Evolutionary conservation across 1,139 yeast species (phyloP).

Genomic region (Suhomyces anneliseae): DNA sequence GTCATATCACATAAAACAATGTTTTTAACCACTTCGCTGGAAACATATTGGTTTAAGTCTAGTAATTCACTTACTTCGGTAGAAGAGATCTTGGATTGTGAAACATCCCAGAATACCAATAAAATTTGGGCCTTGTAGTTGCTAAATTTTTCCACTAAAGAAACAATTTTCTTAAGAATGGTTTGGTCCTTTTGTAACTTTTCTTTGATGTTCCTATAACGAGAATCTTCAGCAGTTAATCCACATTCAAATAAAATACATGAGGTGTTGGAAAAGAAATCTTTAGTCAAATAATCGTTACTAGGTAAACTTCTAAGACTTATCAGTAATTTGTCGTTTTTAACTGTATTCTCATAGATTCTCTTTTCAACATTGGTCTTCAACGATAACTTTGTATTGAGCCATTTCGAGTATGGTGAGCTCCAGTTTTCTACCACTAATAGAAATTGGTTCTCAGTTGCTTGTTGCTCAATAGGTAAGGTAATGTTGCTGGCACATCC

Average conservation of each 20-base stretch:
- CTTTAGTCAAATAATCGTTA: conserved; percentile 32
- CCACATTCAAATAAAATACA: conserved; percentile 52
- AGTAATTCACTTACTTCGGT: conserved; percentile 21
- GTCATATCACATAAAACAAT: conserved; percentile 41
- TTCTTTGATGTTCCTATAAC: conserved; percentile 19
- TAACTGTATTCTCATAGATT: conserved; percentile 28
- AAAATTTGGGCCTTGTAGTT: conserved; percentile 37
- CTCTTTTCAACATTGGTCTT: conserved; percentile 26
- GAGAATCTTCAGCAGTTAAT: conserved; percentile 20
- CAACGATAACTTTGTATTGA: conserved; percentile 40
- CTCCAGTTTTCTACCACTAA: conserved; percentile 49
- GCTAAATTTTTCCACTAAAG: conserved; percentile 37
- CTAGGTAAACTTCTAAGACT: conserved; percentile 41
- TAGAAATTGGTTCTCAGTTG: conserved; percentile 30
- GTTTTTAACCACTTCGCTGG: conserved; percentile 18
- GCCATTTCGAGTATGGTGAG: conserved; percentile 46
- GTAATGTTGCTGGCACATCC: conserved; percentile 26
- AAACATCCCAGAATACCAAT: conserved; percentile 41
- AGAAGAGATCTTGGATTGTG: conserved; percentile 18
- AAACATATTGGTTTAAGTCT: conserved; percentile 14
- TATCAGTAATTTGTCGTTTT: conserved; percentile 25
- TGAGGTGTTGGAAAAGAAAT: conserved; percentile 38
- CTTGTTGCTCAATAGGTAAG: conserved; percentile 20
- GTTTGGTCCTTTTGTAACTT: conserved; percentile 38
- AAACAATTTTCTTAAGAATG: conserved; percentile 39